Conservation (phyloP, 495 filamentous ascomycete species). For the Baudoinia panamericana region DNA sequence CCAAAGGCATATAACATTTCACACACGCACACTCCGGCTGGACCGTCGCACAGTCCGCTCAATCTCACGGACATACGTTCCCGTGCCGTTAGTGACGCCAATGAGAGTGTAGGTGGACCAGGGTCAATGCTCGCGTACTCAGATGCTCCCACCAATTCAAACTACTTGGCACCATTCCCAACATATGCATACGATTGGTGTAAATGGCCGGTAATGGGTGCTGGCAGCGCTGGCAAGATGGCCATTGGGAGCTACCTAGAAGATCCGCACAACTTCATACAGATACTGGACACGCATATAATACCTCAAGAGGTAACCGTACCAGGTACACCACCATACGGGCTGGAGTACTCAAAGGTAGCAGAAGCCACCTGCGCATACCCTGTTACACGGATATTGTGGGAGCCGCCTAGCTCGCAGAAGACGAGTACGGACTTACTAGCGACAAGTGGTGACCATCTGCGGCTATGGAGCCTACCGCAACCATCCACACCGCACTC, state of each 20-base stretch:
- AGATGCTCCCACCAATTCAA: constrained; percentile 54
- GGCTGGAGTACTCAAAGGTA: constrained; percentile 83
- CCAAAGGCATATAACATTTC: constrained; percentile 22
- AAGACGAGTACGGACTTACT: constrained; percentile 94
- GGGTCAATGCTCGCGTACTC: constrained; percentile 35
- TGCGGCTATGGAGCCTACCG: constrained; percentile 86
- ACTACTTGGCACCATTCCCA: constrained; percentile 89
- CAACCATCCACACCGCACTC: constrained; percentile 27
- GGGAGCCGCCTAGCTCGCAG: constrained; percentile 94
- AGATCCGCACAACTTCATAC: constrained; percentile 97
- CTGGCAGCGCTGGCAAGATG: constrained; percentile 68
- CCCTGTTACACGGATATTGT: constrained; percentile 87
- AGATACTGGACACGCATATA: constrained; percentile 85
- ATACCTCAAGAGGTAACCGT: constrained; percentile 59
- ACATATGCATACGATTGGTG: constrained; percentile 98
- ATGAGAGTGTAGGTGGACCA: constrained; percentile 46
- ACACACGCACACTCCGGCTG: constrained; percentile 47
- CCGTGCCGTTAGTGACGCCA: constrained; percentile 57
- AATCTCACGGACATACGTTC: constrained; percentile 84
- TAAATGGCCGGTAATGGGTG: constrained; percentile 80
- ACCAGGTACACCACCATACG: constrained; percentile 55
- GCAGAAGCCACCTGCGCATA: constrained; percentile 97
- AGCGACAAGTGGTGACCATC: constrained; percentile 91
- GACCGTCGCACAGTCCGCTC: constrained; percentile 69
- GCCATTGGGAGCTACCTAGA: constrained; percentile 93